Conservation (phyloP, 192 early-diverging fungal species). For the Lunasporangiospora selenospora region DNA sequence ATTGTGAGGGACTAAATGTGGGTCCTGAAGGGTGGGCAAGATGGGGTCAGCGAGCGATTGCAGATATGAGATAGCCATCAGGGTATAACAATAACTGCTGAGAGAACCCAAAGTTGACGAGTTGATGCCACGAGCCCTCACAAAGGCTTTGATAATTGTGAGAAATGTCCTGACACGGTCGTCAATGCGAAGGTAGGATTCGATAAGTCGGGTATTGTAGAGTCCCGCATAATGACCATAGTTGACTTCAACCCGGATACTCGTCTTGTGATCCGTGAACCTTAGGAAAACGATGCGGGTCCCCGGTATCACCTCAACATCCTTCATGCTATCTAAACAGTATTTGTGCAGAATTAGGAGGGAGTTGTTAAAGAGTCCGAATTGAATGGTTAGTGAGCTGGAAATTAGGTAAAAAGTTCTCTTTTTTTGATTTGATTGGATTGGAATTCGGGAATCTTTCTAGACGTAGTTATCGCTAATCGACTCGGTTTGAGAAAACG, state of each 20-base stretch:
- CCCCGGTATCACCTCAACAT: conserved; percentile 33
- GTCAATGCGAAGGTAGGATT: conserved; percentile 40
- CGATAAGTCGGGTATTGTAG: conserved; percentile 40
- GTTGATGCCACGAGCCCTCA: conserved; percentile 45
- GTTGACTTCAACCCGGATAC: conserved; percentile 40
- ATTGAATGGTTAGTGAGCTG: too few species aligned
- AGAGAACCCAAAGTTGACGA: conserved; percentile 18
- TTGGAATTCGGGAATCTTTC: too few species aligned
- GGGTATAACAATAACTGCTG: conserved; percentile 38
- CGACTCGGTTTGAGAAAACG: too few species aligned
- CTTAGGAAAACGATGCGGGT: conserved; percentile 39
- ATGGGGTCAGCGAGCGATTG: conserved; percentile 28
- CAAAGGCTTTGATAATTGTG: conserved; percentile 39
- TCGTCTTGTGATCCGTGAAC: conserved; percentile 41
- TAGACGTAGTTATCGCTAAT: too few species aligned
- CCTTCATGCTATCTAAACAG: conserved; percentile 41
- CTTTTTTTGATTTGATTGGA: too few species aligned
- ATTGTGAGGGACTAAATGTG: conserved; percentile 43
- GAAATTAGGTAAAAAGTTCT: too few species aligned
- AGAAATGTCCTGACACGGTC: conserved; percentile 35
- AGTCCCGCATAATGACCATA: conserved; percentile 40
- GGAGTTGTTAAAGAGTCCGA: too few species aligned
- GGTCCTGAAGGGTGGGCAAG: conserved; percentile 34
- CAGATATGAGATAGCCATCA: conserved; percentile 47
- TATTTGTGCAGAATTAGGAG: too few species aligned